These are phyloP conservation scores for Solanum clarkiae DNA, from an alignment of 257 asterid species.

Conservation along the genomic window DNA sequence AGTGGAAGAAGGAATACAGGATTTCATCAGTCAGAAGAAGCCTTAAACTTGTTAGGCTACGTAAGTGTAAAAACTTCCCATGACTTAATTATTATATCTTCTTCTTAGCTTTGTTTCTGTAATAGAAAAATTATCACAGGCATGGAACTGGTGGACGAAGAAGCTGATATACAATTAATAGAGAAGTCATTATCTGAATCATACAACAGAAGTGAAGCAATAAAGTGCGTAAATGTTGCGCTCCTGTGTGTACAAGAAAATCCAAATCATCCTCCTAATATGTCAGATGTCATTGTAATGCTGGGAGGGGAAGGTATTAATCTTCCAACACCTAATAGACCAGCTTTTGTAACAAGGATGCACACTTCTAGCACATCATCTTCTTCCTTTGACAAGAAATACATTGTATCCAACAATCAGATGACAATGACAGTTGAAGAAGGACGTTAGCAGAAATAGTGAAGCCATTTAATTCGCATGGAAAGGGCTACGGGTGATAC, in stretches of 20 bases:
- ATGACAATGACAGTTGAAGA: neutral
- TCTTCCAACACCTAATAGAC: constrained; percentile 8
- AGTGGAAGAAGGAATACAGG: constrained; percentile 8
- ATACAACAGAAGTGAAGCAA: neutral
- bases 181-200: neutral
- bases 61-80: constrained; percentile 1
- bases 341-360: constrained; percentile 1
- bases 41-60: constrained; percentile 8
- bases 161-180: neutral
- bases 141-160: constrained; percentile 17
- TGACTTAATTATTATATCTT: neutral
- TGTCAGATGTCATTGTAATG: constrained; percentile 8
- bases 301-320: neutral
- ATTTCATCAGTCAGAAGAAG: constrained; percentile 5
- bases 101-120: neutral
- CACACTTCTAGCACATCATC: neutral
- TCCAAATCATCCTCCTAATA: constrained; percentile 12
- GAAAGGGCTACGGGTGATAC: neutral
- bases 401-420: neutral
- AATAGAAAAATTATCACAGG: neutral
- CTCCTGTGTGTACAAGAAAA: constrained; percentile 19
- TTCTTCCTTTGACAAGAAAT: neutral
- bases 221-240: constrained; percentile 8
- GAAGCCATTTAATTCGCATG: neutral
- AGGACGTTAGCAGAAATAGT: neutral